phyloP scores from a whole-genome alignment of 495 filamentous ascomycete genomes.

The Penicillium cataractarum region DNA sequence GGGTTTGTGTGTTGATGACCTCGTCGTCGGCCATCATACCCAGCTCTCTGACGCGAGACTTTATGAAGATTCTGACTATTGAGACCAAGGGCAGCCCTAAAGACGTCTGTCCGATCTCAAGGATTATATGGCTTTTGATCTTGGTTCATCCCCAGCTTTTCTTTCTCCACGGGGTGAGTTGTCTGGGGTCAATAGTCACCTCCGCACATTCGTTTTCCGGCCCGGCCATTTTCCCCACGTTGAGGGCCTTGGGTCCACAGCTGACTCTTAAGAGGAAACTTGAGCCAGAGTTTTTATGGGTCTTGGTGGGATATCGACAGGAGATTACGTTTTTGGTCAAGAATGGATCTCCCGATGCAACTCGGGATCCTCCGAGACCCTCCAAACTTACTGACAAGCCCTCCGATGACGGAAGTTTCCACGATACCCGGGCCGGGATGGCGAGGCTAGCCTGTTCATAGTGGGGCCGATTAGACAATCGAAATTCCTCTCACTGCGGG shows the following conservation, averaged over 20 bases:
- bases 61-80: not conserved
- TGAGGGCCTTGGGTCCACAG: not conserved
- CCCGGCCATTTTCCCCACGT: not conserved
- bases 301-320: not conserved
- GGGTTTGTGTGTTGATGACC: not conserved
- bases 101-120: not conserved
- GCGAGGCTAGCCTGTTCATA: not conserved
- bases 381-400: not conserved
- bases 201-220: not conserved
- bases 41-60: not conserved
- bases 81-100: not conserved
- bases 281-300: not conserved
- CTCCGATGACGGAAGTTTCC: not conserved
- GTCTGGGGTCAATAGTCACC: not conserved
- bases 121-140: not conserved
- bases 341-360: not conserved
- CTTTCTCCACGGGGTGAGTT: not conserved
- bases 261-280: not conserved
- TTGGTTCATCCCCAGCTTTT: not conserved
- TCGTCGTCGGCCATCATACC: conserved; percentile 1
- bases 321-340: not conserved
- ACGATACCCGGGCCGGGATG: not conserved
- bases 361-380: not conserved
- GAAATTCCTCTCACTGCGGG: not conserved
- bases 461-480: not conserved